phyloP scores from a whole-genome alignment of 2,329 filamentous ascomycete species.

The Byssothecium circinans region DNA sequence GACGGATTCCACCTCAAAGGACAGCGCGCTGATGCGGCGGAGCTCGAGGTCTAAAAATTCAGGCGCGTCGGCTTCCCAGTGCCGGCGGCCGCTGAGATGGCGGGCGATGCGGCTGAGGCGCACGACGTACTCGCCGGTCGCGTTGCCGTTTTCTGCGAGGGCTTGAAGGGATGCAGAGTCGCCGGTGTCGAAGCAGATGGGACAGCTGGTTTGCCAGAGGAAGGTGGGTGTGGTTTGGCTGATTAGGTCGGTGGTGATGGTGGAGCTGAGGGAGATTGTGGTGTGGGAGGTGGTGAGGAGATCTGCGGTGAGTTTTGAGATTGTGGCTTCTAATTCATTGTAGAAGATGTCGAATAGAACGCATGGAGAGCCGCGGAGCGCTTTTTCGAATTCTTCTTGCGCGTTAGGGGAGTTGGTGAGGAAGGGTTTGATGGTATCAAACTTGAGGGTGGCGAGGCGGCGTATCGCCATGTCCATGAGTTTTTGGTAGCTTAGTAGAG shows the following conservation, averaged over 20 bases:
- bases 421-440: background rate
- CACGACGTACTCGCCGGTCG: background rate
- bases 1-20: background rate
- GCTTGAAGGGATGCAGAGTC: background rate
- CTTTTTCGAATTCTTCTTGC: background rate
- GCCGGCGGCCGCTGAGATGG: background rate
- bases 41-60: background rate
- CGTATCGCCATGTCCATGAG: conserved; percentile 3
- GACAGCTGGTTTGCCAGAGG: conserved; percentile 1
- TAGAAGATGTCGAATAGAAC: conserved; percentile 1
- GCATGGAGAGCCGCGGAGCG: background rate
- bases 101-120: background rate
- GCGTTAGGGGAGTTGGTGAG: background rate
- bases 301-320: background rate
- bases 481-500: conserved; percentile 3
- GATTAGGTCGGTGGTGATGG: background rate
- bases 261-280: background rate
- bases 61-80: background rate
- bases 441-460: background rate
- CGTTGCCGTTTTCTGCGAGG: background rate
- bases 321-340: background rate
- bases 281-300: background rate
- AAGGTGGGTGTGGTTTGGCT: conserved; percentile 1
- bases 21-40: background rate
- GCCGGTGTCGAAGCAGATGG: background rate